Evolutionary conservation across 306 rosid species (phyloP).

Genomic region (Rubus parviflorus): DNA sequence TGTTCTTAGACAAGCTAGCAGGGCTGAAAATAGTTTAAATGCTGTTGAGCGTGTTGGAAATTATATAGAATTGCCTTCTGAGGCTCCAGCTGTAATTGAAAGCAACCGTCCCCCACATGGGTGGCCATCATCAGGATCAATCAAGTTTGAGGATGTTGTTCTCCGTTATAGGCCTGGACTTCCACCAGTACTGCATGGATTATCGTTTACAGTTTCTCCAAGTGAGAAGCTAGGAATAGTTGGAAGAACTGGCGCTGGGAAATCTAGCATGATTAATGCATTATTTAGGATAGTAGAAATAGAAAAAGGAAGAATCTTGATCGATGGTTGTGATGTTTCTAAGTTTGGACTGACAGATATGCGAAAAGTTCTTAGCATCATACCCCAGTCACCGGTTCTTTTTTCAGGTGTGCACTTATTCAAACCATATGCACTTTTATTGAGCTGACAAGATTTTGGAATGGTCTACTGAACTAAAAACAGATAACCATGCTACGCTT

Average conservation of each 20-base stretch:
- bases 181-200: slow-evolving; percentile 79
- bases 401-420: slow-evolving; percentile 63
- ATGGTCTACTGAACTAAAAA: neutral
- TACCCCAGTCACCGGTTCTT: slow-evolving; percentile 88
- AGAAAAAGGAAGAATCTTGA: slow-evolving; percentile 66
- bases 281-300: slow-evolving; percentile 78
- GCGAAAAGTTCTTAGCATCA: slow-evolving; percentile 74
- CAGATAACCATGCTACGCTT: neutral
- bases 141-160: slow-evolving; percentile 74
- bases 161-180: slow-evolving; percentile 87
- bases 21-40: slow-evolving; percentile 79
- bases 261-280: slow-evolving; percentile 92
- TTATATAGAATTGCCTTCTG: slow-evolving; percentile 67
- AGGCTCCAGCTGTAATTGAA: slow-evolving; percentile 66
- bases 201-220: slow-evolving; percentile 60
- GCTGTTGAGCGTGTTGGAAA: slow-evolving; percentile 86
- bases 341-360: slow-evolving; percentile 70
- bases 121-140: slow-evolving; percentile 81
- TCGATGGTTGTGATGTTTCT: slow-evolving; percentile 69
- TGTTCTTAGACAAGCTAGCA: slow-evolving; percentile 80
- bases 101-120: slow-evolving; percentile 68
- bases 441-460: neutral
- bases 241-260: slow-evolving; percentile 98
- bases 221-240: slow-evolving; percentile 87
- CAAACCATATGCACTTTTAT: neutral